A percentile compares a stretch with the other conserved stretches of the same genome.
Evolutionary conservation across 306 rosid species (phyloP).

Genomic region (Quercus alba): DNA sequence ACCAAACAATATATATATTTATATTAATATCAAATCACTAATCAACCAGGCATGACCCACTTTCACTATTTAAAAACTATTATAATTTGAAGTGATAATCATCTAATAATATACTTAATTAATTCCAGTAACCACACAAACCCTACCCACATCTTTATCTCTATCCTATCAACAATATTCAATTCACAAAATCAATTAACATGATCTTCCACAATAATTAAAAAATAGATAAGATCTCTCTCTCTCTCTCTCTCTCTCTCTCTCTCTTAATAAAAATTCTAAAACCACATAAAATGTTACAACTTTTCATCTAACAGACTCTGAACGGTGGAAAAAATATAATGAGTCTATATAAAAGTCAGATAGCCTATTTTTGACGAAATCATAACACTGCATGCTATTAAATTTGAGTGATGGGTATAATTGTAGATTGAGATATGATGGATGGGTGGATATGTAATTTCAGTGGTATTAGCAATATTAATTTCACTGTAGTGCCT

Average conservation of each 20-base stretch:
- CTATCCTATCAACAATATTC: slow-evolving; percentile 26
- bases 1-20: not conserved
- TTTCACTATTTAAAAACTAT: slow-evolving; percentile 13
- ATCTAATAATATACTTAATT: slow-evolving; percentile 27
- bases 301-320: accelerated
- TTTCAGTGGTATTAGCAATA: not conserved
- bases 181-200: slow-evolving; percentile 25
- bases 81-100: slow-evolving; percentile 43
- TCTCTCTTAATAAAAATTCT: no score
- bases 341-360: accelerated
- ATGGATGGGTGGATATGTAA: slow-evolving; percentile 9
- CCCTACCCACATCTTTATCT: slow-evolving; percentile 36
- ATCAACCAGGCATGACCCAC: slow-evolving; percentile 36
- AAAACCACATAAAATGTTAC: no score
- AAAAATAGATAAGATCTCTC: not conserved
- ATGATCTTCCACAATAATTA: slow-evolving; percentile 28
- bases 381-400: not conserved
- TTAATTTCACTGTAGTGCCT: slow-evolving; percentile 36
- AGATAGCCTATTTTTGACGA: no score
- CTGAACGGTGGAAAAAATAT: accelerated
- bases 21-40: not conserved
- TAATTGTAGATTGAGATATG: not conserved
- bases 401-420: not conserved
- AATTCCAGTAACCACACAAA: slow-evolving; percentile 36
- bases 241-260: no score